Percentiles rank a stretch among this genome's conserved stretches.
Evolutionary conservation across 1,284 basidiomycete genomes (phyloP).

Genomic region (Bondarzewia mesenterica): DNA sequence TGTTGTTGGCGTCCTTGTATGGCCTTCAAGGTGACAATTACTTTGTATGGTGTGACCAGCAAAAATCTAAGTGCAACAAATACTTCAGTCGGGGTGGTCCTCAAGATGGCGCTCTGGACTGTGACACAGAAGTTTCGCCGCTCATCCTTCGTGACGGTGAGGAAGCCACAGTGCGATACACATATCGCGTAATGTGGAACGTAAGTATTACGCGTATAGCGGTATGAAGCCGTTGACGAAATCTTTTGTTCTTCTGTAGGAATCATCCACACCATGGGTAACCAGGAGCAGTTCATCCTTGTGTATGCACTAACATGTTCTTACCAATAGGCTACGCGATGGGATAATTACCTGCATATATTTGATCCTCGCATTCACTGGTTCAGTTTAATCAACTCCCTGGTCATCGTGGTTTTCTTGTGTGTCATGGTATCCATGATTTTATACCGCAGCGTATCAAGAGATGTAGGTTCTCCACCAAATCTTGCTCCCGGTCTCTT

Average conservation of each 20-base stretch:
- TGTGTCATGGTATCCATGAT: conserved; percentile 93
- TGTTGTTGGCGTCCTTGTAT: conserved; percentile 88
- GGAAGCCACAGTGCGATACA: conserved; percentile 74
- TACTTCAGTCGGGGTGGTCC: conserved; percentile 47
- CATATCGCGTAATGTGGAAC: conserved; percentile 85
- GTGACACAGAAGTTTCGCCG: conserved; percentile 29
- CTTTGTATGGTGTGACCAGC: neutral
- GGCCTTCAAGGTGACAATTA: conserved; percentile 63
- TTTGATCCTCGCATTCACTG: conserved; percentile 59
- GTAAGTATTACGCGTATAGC: conserved; percentile 44
- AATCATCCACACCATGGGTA: conserved; percentile 86
- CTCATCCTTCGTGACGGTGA: conserved; percentile 57
- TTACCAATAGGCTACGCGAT: conserved; percentile 69
- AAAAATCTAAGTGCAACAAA: neutral
- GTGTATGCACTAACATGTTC: conserved; percentile 20
- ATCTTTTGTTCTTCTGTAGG: conserved; percentile 30
- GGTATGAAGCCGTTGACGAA: neutral
- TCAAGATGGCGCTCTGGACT: conserved; percentile 36
- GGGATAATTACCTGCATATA: conserved; percentile 81
- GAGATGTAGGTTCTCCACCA: conserved; percentile 67
- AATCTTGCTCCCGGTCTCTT: conserved; percentile 24
- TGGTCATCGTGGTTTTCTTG: conserved; percentile 87
- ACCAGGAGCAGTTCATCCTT: no score
- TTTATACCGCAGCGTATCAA: conserved; percentile 77
- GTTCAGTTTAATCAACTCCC: conserved; percentile 92